phyloP scores from a whole-genome alignment of 768 basidiomycete genomes.

The Phaeotremella skinneri region DNA sequence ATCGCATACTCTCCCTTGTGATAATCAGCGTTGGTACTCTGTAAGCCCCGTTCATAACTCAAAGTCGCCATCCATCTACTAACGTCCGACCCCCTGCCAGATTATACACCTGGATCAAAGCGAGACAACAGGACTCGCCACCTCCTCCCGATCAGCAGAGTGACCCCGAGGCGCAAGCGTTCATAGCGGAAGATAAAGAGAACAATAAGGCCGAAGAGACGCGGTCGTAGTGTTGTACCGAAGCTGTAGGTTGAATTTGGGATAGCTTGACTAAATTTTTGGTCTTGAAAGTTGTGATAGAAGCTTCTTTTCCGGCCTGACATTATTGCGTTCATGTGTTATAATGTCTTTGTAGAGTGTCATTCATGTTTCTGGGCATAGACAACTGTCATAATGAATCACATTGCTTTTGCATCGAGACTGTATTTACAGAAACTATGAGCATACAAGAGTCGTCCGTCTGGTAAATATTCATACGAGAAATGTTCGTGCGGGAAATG shows the following conservation, averaged over 20 bases:
- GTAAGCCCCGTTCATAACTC: background rate
- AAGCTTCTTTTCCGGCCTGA: no score
- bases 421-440: no score
- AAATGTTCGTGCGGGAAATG: no score
- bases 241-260: no score
- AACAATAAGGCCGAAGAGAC: background rate
- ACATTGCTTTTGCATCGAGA: no score
- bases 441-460: no score
- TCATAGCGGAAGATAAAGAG: background rate
- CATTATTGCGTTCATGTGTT: background rate
- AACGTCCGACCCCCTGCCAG: background rate
- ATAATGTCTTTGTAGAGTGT: no score
- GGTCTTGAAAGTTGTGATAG: background rate
- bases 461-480: no score
- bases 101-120: constrained; percentile 26
- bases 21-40: constrained; percentile 26
- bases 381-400: no score
- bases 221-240: background rate
- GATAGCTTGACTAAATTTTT: background rate
- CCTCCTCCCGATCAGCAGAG: background rate
- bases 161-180: background rate
- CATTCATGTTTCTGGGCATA: no score
- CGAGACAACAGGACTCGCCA: constrained; percentile 2
- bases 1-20: constrained; percentile 26
- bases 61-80: background rate